These are phyloP conservation scores for Fusarium piperis DNA, from an alignment of 2,329 filamentous ascomycete species.

Conservation along the genomic window DNA sequence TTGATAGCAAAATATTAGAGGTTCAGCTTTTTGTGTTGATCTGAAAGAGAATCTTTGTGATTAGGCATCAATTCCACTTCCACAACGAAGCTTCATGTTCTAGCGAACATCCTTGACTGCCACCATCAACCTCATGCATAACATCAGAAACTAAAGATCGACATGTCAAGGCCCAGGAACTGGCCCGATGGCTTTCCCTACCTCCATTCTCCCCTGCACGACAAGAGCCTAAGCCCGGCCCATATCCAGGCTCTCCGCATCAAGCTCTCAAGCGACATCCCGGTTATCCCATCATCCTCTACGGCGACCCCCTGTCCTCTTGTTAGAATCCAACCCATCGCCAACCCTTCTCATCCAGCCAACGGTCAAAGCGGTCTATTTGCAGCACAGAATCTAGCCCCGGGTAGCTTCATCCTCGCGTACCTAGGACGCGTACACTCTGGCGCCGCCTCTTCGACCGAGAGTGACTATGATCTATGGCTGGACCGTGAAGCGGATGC, in stretches of 20 bases:
- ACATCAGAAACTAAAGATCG: neutral
- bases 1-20: neutral
- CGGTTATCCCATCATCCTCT: constrained; percentile 41
- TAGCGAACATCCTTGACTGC: neutral
- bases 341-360: constrained; percentile 63
- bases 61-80: neutral
- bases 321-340: constrained; percentile 65
- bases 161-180: constrained; percentile 60
- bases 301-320: constrained; percentile 57
- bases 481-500: constrained; percentile 65
- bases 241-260: constrained; percentile 54
- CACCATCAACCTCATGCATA: neutral
- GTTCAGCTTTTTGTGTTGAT: neutral
- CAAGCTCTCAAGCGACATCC: constrained; percentile 35
- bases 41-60: neutral
- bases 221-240: constrained; percentile 53
- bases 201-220: constrained; percentile 60
- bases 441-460: constrained; percentile 39
- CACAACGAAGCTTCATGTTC: neutral
- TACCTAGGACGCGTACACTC: constrained; percentile 70
- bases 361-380: constrained; percentile 69
- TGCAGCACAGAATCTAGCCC: constrained; percentile 61
- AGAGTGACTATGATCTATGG: constrained; percentile 71
- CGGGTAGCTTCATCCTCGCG: constrained; percentile 67
- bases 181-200: constrained; percentile 67